Evolutionary conservation across 768 basidiomycete species (phyloP).

Genomic region (Xerocomellus chrysenteron): DNA sequence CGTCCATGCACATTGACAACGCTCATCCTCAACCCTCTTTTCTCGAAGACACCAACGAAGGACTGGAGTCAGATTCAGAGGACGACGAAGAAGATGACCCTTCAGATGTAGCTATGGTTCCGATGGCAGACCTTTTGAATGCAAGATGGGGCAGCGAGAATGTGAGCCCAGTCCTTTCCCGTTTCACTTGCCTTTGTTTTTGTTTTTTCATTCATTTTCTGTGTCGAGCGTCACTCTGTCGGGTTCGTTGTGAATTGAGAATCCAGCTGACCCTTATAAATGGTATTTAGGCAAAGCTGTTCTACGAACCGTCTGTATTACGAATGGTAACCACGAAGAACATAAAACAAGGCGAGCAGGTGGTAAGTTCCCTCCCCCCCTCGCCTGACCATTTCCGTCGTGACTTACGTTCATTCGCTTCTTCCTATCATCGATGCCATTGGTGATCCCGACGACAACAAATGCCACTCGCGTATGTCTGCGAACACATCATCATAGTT

Average conservation of each 20-base stretch:
- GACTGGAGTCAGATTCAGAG: slow-evolving; percentile 42
- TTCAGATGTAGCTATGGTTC: slow-evolving; percentile 84
- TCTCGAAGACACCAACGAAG: slow-evolving; percentile 18
- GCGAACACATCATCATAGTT: slow-evolving; percentile 48
- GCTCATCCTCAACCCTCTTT: not conserved
- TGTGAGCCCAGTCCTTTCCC: slow-evolving; percentile 41
- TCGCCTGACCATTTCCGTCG: not conserved
- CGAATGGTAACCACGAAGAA: slow-evolving; percentile 79
- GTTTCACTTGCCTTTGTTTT: not conserved
- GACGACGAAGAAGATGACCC: slow-evolving; percentile 52
- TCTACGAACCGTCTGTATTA: slow-evolving; percentile 68
- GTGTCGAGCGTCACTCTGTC: not conserved
- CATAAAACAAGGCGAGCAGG: slow-evolving; percentile 80
- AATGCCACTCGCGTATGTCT: not conserved
- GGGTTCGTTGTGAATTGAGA: not conserved
- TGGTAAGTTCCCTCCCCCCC: slow-evolving; percentile 51
- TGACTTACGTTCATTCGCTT: not conserved
- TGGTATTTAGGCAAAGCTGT: slow-evolving; percentile 69
- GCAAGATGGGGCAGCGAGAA: slow-evolving; percentile 85
- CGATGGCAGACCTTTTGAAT: slow-evolving; percentile 95
- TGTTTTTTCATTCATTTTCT: not conserved
- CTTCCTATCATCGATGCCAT: not conserved
- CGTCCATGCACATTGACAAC: slow-evolving; percentile 35
- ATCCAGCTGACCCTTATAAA: not conserved
- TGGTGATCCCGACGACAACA: not conserved